Conservation (phyloP, 805 yeast species). For the Saturnispora kantuleensis region DNA sequence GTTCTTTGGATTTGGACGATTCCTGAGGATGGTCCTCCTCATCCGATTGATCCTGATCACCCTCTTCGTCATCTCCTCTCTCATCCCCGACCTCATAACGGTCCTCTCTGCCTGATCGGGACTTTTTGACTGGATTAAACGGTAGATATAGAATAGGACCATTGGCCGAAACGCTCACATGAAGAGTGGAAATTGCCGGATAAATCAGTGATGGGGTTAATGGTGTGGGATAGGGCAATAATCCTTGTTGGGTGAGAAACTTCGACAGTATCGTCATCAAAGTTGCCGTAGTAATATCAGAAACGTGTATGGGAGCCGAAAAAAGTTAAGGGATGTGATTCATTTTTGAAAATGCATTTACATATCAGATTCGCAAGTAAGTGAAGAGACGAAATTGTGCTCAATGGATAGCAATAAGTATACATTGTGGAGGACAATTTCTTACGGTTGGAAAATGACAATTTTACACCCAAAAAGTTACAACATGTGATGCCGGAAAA, state of each 20-base stretch:
- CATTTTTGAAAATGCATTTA: too few relatives aligned
- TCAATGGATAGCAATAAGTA: too few relatives aligned
- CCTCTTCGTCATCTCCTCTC: conserved; percentile 13
- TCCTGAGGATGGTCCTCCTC: conserved; percentile 5
- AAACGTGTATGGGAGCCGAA: neutral
- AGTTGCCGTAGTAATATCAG: too few relatives aligned
- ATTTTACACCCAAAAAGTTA: too few relatives aligned
- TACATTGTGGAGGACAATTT: too few relatives aligned
- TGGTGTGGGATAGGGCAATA: conserved; percentile 1
- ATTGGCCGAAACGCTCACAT: conserved; percentile 11
- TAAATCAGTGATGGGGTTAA: neutral
- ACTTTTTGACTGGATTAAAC: conserved; percentile 24
- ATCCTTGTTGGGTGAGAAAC: conserved; percentile 6
- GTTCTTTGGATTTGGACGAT: conserved; percentile 1
- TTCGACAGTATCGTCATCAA: conserved; percentile 2
- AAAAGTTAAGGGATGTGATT: too few relatives aligned
- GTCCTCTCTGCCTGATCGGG: conserved; percentile 1
- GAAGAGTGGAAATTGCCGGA: neutral
- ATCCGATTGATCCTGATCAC: conserved; percentile 14
- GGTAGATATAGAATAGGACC: conserved; percentile 28
- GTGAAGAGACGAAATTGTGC: too few relatives aligned
- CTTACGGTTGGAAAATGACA: too few relatives aligned
- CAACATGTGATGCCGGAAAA: too few relatives aligned
- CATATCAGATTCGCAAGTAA: too few relatives aligned
- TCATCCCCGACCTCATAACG: conserved; percentile 13